These are phyloP conservation scores for Paramecium octaurelia DNA, from an alignment of 73 alveolate genomes.

Conservation along the genomic window DNA sequence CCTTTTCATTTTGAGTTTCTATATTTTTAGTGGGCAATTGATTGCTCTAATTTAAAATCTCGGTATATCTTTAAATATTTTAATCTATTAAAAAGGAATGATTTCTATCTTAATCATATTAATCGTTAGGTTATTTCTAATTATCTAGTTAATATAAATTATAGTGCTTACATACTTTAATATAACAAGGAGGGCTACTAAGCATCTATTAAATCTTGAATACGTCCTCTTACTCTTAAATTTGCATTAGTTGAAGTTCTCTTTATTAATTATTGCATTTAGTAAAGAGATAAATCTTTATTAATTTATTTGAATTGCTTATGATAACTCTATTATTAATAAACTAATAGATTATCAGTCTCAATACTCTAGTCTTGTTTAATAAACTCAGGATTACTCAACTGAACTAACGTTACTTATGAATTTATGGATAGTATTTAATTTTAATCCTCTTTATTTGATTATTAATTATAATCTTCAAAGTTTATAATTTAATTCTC, in stretches of 20 bases:
- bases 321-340: neutral
- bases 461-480: neutral
- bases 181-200: neutral
- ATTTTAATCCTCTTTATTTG: neutral
- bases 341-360: neutral
- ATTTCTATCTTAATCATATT: no score
- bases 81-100: no score
- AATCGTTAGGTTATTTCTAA: neutral
- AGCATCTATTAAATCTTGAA: neutral
- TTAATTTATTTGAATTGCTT: neutral
- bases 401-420: neutral
- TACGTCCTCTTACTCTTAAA: neutral
- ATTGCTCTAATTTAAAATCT: neutral
- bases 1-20: neutral
- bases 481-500: neutral
- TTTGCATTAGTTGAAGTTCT: neutral
- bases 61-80: neutral
- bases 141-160: neutral
- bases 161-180: neutral
- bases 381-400: neutral
- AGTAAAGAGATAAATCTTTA: neutral
- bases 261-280: neutral
- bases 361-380: neutral
- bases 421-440: neutral
- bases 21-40: neutral